Evolutionary conservation across 768 basidiomycete species (phyloP), one percentile per base, ranked within the genome.

Genomic region (Holtermannia corniformis): DNA sequence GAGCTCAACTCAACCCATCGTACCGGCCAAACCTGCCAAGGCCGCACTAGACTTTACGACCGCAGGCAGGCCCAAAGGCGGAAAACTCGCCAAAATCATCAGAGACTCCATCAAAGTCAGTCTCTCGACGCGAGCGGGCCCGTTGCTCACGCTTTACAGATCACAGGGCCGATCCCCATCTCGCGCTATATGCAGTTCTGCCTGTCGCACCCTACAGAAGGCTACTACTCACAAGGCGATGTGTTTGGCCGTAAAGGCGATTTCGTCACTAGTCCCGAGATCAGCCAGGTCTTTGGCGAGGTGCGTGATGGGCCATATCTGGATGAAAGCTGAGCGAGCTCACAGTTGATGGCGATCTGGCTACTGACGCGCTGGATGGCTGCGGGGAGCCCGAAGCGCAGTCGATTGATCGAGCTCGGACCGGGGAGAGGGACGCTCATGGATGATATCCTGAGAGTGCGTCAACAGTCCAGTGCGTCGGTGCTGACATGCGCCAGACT

Each of bases 181-280:
- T 78, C 92, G 45, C 81, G 81, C 0, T 97, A 93, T 75, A 95
- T 95, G 85, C 84, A 86, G 60, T 79, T 87, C 59, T 92, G 89
- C 59, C 80, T 97, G 3, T 79, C 83, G 0, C 92, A 96, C 74
- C 90, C 92, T 1, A 84, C 80, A 0, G 76, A 88, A 50, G 95
- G 95, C 1, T 99, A 97, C 74, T 97, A 97, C 75, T 87, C 85
- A 76, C 64, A 66, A 52, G 63, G 86, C 52, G 77, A 81, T 41
- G 84, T 97, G 2, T 88, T 99, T 63, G 95, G 95, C 12, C 58
- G 80, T 0, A 76, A 78, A 41, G 95, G 95, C 4, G 95, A 99
- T 75, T 99, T 97, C 65, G 85, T 86, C 20, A 99, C 95, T 11
- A 90, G 86, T 61, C 95, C 93, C 1, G 95, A 99, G 71, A 96